phyloP scores from a whole-genome alignment of 805 yeast genomes.

The Wickerhamiella vanderwaltii region DNA sequence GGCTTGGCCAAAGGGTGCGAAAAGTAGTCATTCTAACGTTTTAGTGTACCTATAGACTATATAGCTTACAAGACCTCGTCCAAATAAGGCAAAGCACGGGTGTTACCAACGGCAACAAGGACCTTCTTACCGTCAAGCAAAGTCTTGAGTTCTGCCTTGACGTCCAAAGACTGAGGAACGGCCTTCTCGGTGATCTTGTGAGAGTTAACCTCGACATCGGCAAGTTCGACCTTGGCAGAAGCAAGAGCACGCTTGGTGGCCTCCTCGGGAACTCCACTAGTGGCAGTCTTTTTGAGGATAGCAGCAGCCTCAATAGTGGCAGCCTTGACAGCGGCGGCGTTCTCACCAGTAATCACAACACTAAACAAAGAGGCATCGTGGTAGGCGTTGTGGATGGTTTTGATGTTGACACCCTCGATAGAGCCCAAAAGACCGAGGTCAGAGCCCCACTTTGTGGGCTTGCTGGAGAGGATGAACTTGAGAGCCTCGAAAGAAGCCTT shows the following conservation, averaged over 20 bases:
- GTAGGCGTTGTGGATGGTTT: conserved; percentile 47
- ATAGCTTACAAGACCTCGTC: conserved; percentile 67
- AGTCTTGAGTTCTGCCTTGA: conserved; percentile 26
- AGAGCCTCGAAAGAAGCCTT: conserved; percentile 61
- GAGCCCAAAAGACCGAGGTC: conserved; percentile 39
- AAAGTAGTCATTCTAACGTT: too few species aligned
- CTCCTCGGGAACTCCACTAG: conserved; percentile 23
- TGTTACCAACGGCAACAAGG: conserved; percentile 84
- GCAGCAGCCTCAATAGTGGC: conserved; percentile 38
- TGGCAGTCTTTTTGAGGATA: conserved; percentile 23
- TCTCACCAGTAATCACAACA: conserved; percentile 47
- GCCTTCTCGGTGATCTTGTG: conserved; percentile 35
- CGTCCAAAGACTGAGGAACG: conserved; percentile 30
- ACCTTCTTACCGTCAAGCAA: conserved; percentile 46
- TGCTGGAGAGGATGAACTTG: conserved; percentile 49
- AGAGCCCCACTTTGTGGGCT: conserved; percentile 42
- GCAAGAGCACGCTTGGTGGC: conserved; percentile 41
- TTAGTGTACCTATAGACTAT: too few species aligned
- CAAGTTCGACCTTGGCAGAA: conserved; percentile 47
- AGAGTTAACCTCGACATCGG: conserved; percentile 28
- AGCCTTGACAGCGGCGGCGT: conserved; percentile 45
- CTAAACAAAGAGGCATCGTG: conserved; percentile 73
- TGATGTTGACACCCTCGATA: conserved; percentile 35
- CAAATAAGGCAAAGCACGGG: conserved; percentile 72
- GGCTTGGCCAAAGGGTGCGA: too few species aligned